Evolutionary conservation across 2,329 filamentous ascomycete genomes (phyloP).

Genomic region (Pseudogymnoascus destructans): DNA sequence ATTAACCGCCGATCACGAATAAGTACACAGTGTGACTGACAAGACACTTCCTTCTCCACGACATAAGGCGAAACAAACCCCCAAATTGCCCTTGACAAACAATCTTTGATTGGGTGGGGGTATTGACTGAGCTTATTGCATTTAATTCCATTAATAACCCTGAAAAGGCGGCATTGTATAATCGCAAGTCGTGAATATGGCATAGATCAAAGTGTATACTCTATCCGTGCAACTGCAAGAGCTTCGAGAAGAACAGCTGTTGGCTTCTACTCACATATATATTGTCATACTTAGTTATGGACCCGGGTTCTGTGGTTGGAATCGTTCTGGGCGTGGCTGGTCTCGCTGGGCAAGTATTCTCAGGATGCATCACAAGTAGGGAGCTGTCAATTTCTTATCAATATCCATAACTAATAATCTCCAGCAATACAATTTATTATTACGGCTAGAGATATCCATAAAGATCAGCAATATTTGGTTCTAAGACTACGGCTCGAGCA

Average conservation of each 20-base stretch:
- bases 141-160: neutral
- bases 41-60: neutral
- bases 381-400: neutral
- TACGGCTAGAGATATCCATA: slow-evolving; percentile 35
- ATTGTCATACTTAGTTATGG: slow-evolving; percentile 24
- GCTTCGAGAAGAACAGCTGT: neutral
- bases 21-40: neutral
- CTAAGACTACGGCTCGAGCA: slow-evolving; percentile 37
- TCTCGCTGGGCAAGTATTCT: slow-evolving; percentile 35
- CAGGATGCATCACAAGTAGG: slow-evolving; percentile 33
- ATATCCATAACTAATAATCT: slow-evolving; percentile 4
- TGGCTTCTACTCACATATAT: neutral
- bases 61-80: neutral
- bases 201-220: neutral
- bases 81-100: neutral
- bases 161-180: neutral
- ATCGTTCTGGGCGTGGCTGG: slow-evolving; percentile 34
- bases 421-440: slow-evolving; percentile 35
- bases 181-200: neutral
- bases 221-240: neutral
- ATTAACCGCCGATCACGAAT: slow-evolving; percentile 1
- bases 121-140: neutral
- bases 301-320: slow-evolving; percentile 32
- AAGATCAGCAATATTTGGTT: slow-evolving; percentile 36
- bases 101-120: neutral